Conservation (phyloP, 352 stramenopile genomes). For the Pythium chondricola region DNA sequence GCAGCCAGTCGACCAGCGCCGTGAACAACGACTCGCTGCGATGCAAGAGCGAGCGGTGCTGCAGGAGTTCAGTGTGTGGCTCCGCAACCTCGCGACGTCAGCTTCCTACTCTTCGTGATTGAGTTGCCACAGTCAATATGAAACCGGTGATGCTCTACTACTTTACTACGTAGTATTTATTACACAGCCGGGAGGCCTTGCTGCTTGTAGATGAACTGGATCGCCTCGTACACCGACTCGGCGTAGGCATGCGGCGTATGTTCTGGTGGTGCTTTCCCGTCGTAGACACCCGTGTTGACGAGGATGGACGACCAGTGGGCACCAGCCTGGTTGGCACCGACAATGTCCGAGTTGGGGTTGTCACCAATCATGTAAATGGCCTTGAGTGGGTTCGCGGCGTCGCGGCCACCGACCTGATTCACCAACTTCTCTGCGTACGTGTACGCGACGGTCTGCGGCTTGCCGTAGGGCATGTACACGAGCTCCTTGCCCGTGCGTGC, state of each 20-base stretch:
- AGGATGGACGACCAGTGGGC: slow-evolving; percentile 83
- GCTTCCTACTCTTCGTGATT: not conserved
- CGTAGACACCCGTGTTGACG: slow-evolving; percentile 84
- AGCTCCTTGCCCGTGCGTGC: slow-evolving; percentile 56
- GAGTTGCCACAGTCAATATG: too few species aligned
- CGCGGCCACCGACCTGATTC: slow-evolving; percentile 40
- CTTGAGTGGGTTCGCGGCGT: slow-evolving; percentile 30
- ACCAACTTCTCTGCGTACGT: slow-evolving; percentile 65
- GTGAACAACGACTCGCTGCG: slow-evolving; percentile 17
- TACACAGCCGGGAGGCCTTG: slow-evolving; percentile 31
- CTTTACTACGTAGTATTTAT: too few species aligned
- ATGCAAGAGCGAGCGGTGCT: slow-evolving; percentile 74
- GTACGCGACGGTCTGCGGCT: slow-evolving; percentile 79
- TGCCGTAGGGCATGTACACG: slow-evolving; percentile 74
- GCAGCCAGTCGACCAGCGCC: slow-evolving; percentile 1
- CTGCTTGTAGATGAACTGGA: slow-evolving; percentile 67
- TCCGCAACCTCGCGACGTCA: slow-evolving; percentile 40
- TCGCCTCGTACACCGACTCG: slow-evolving; percentile 61
- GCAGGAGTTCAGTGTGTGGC: slow-evolving; percentile 75
- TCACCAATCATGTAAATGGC: slow-evolving; percentile 86
- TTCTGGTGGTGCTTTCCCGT: slow-evolving; percentile 43
- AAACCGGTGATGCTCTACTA: too few species aligned
- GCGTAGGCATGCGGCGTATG: slow-evolving; percentile 59
- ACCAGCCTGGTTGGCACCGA: slow-evolving; percentile 80
- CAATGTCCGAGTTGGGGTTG: slow-evolving; percentile 83